Base-by-base conservation (phyloP, 148 eudicot species). In the Amaranthus hypochondriacus region DNA sequence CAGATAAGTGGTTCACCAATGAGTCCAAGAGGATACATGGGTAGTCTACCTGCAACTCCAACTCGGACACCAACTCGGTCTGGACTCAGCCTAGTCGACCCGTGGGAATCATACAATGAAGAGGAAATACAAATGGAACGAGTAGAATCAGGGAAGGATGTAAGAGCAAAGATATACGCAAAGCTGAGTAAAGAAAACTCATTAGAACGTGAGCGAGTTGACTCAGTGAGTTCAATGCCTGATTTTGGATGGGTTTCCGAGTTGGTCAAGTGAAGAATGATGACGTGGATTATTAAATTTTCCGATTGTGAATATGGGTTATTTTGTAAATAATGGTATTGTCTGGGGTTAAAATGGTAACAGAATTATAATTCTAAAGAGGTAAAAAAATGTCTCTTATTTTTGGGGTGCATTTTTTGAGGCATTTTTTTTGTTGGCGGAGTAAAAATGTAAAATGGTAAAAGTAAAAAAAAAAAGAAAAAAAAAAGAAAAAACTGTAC, bases 211-310 rank as follows among this genome's bases (percentile, higher is more conserved):
- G 79, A 54, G 61, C 79, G 89, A 60, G 82, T 61, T 51, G 92
- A 86, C 47, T 68, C 84, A 43, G 83, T 6, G 15, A 60, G 65
- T 42, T 28, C 78, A 3, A 75, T 71, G 18, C 82, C 82, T 18
- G 89, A 90, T 79, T 50, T 88, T 5, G 93, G 86, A 59, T 91
- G 92, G 94, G 85, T 87, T 0, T 86, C 97, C 0, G 92, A 92
- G 53, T 81, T 92, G 46, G 75, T 88, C 2, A 82, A 83, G 67
- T 86, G 83, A 84, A n/a, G 21, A 14, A 1, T 0, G 4, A 2
- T 39, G 21, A 7, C 48, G 21, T 28, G 39, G 10, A n/a, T 44
- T 7, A n/a, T 46, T 18, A 49, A n/a, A 49, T 55, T 70, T 55
- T 4, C 39, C 46, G 71, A 15, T 66, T 66, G 75, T 81, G 68